phyloP scores from a whole-genome alignment of 139 green algal genomes.

The Coelastrella sp. region DNA sequence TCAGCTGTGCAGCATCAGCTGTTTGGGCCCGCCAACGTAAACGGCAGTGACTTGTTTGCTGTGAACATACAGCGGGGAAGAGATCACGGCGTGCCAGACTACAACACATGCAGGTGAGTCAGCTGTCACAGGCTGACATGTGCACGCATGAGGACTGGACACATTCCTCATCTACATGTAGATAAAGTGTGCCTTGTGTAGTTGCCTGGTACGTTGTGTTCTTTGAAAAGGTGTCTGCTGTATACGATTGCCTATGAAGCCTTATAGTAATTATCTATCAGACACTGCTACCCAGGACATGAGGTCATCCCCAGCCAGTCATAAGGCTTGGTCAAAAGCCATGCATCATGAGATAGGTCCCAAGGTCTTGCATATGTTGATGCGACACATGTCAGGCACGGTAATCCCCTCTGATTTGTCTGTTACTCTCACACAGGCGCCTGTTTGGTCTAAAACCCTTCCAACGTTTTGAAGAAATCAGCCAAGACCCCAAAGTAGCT shows the following conservation, averaged over 20 bases:
- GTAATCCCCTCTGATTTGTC: not conserved
- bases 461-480: constrained; percentile 5
- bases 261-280: too few species aligned
- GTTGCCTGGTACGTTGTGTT: too few species aligned
- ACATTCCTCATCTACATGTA: not conserved
- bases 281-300: too few species aligned
- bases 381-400: not conserved
- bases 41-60: constrained; percentile 55
- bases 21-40: constrained; percentile 49
- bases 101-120: constrained; percentile 53
- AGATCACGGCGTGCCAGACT: constrained; percentile 60
- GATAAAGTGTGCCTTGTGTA: not conserved
- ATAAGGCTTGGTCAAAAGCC: too few species aligned
- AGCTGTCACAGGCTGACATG: not conserved
- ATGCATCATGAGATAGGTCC: not conserved
- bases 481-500: not conserved
- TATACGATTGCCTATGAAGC: too few species aligned
- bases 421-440: not conserved
- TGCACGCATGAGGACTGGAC: not conserved
- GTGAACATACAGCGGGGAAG: constrained; percentile 59
- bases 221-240: too few species aligned
- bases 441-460: not conserved
- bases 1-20: constrained; percentile 49
- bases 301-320: too few species aligned
- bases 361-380: not conserved